A percentile compares a stretch with the other conserved stretches of the same genome.
phyloP scores from a whole-genome alignment of 495 filamentous ascomycete species.

The Penicillium mononematosum region DNA sequence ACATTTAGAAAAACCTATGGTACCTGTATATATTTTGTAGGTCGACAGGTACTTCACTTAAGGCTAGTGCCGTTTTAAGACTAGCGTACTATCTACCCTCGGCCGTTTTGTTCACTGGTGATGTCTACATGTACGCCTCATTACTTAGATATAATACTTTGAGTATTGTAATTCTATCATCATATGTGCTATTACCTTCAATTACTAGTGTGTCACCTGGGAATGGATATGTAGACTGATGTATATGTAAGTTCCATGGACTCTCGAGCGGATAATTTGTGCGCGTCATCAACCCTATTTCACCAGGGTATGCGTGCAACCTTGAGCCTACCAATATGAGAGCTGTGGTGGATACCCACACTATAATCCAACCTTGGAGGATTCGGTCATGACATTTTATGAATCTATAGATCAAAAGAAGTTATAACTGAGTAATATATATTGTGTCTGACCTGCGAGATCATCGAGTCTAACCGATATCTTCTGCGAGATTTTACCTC shows the following conservation, averaged over 20 bases:
- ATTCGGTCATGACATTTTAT: not conserved
- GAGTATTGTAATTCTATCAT: too few relatives aligned
- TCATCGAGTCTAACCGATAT: not conserved
- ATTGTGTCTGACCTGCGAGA: not conserved
- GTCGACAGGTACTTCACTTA: not conserved
- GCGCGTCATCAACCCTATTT: slow-evolving; percentile 28
- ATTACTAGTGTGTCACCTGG: not conserved
- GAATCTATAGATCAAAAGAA: not conserved
- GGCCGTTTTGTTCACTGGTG: not conserved
- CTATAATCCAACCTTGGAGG: not conserved
- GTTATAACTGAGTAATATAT: not conserved
- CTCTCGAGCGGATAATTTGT: slow-evolving; percentile 13
- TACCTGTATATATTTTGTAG: not conserved
- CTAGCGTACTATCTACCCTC: not conserved
- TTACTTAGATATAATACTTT: too few relatives aligned
- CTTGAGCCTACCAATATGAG: not conserved
- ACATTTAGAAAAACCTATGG: not conserved
- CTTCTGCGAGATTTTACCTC: not conserved
- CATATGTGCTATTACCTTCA: not conserved
- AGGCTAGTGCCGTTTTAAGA: not conserved
- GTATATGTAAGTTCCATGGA: not conserved
- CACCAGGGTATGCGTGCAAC: not conserved
- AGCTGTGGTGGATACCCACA: not conserved
- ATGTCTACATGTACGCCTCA: not conserved
- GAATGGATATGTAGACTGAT: not conserved